Conservation (phyloP, 345 rosid species). For the Camelina hispida region DNA sequence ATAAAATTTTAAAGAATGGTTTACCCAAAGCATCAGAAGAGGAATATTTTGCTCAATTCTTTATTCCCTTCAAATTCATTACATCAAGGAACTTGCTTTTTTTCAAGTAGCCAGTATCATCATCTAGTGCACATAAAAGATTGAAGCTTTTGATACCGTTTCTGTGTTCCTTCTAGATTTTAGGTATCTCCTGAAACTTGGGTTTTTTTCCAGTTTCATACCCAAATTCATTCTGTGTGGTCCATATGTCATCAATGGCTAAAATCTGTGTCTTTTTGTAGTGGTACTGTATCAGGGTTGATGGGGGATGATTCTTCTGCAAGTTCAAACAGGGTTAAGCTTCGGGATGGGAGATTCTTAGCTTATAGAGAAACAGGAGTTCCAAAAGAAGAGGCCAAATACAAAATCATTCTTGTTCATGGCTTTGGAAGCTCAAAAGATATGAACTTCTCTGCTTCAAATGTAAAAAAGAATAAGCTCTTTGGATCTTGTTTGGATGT, state of each 20-base stretch:
- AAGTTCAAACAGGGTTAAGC: slow-evolving; percentile 53
- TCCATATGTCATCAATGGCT: not conserved
- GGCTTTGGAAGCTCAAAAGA: slow-evolving; percentile 98
- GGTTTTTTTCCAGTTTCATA: slow-evolving; percentile 2
- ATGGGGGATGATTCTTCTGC: slow-evolving; percentile 28
- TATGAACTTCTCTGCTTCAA: slow-evolving; percentile 78
- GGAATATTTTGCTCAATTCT: slow-evolving; percentile 27
- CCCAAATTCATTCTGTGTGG: not conserved
- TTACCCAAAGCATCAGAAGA: slow-evolving; percentile 21
- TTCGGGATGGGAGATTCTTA: slow-evolving; percentile 75
- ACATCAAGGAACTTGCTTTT: slow-evolving; percentile 12
- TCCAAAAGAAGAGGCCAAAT: slow-evolving; percentile 59
- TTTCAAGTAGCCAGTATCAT: slow-evolving; percentile 9
- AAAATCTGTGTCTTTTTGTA: slow-evolving; percentile 1
- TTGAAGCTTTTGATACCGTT: slow-evolving; percentile 9
- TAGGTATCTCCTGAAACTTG: slow-evolving; percentile 10
- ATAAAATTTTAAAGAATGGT: not conserved
- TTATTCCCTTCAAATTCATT: slow-evolving; percentile 9
- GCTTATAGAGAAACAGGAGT: slow-evolving; percentile 82
- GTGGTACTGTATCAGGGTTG: not conserved
- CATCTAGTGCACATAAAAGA: slow-evolving; percentile 17
- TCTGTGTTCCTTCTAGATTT: slow-evolving; percentile 9
- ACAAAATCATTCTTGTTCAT: slow-evolving; percentile 72
- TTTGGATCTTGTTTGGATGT: not conserved
- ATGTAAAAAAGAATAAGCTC: slow-evolving; percentile 45